phyloP scores from a whole-genome alignment of 2,329 filamentous ascomycete species.

The Fusarium sp. region DNA sequence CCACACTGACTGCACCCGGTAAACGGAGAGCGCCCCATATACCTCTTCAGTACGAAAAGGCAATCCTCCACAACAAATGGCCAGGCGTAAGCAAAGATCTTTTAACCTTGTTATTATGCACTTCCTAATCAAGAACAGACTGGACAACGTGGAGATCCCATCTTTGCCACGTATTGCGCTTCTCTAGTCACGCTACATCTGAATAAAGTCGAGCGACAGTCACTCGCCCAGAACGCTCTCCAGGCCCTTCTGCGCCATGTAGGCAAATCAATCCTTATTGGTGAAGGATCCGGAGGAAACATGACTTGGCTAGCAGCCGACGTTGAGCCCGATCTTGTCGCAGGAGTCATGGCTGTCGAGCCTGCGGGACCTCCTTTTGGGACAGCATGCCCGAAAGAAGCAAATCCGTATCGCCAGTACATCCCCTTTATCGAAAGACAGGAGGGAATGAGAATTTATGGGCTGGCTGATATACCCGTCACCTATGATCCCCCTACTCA shows the following conservation, averaged over 20 bases:
- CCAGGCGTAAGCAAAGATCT: conserved; percentile 48
- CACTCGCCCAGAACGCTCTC: conserved; percentile 52
- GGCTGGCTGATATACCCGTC: conserved; percentile 57
- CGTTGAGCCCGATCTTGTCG: conserved; percentile 59
- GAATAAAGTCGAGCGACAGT: conserved; percentile 49
- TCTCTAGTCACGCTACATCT: conserved; percentile 54
- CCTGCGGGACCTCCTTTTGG: conserved; percentile 65
- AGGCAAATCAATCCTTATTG: conserved; percentile 58
- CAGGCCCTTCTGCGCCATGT: conserved; percentile 57
- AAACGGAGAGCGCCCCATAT: conserved; percentile 15
- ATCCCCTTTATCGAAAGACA: conserved; percentile 44
- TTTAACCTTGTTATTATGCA: rapidly evolving
- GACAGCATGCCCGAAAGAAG: conserved; percentile 10
- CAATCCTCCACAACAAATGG: conserved; percentile 53
- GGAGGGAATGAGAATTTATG: conserved; percentile 51
- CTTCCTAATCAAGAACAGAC: conserved; percentile 41
- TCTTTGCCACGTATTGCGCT: conserved; percentile 62
- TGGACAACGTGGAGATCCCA: conserved; percentile 56
- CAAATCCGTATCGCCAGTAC: conserved; percentile 31
- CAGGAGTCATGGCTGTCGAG: conserved; percentile 63
- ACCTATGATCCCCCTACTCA: conserved; percentile 55
- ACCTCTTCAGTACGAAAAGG: conserved; percentile 42
- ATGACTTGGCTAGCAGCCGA: conserved; percentile 64
- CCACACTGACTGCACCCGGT: conserved; percentile 50
- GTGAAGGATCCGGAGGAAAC: conserved; percentile 62